These are phyloP conservation scores for Eucalyptus tenuipes DNA, from an alignment of 345 rosid species.

Conservation along the genomic window DNA sequence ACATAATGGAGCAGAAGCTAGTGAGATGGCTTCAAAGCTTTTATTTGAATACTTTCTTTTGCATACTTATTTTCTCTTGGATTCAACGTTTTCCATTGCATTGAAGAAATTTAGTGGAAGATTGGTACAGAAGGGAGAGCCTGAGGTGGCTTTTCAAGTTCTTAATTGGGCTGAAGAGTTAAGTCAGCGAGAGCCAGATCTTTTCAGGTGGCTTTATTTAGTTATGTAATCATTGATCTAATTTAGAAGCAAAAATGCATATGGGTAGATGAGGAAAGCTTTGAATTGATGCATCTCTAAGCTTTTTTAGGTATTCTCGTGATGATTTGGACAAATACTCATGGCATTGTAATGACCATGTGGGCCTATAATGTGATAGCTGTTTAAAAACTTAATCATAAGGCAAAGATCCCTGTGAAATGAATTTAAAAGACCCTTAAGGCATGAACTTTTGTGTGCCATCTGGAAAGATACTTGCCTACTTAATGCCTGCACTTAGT, in stretches of 20 bases:
- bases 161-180: conserved; percentile 30
- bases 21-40: conserved; percentile 91
- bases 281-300: background rate
- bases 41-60: conserved; percentile 77
- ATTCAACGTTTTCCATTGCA: conserved; percentile 50
- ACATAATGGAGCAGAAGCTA: conserved; percentile 95
- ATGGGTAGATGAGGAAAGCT: background rate
- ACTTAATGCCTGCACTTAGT: background rate
- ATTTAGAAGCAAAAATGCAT: background rate
- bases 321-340: background rate
- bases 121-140: conserved; percentile 27
- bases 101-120: conserved; percentile 33
- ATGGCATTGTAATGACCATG: background rate
- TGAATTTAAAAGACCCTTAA: background rate
- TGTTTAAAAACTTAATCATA: background rate
- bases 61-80: conserved; percentile 86
- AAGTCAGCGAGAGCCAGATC: conserved; percentile 32
- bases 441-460: background rate
- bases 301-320: background rate
- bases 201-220: conserved; percentile 26
- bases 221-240: background rate
- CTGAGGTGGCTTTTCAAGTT: conserved; percentile 30
- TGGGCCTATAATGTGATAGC: background rate
- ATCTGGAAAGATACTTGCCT: background rate
- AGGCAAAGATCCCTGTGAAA: background rate